phyloP scores from a whole-genome alignment of 225 moss, liverwort and hornwort species.

The Anthoceros angustus region DNA sequence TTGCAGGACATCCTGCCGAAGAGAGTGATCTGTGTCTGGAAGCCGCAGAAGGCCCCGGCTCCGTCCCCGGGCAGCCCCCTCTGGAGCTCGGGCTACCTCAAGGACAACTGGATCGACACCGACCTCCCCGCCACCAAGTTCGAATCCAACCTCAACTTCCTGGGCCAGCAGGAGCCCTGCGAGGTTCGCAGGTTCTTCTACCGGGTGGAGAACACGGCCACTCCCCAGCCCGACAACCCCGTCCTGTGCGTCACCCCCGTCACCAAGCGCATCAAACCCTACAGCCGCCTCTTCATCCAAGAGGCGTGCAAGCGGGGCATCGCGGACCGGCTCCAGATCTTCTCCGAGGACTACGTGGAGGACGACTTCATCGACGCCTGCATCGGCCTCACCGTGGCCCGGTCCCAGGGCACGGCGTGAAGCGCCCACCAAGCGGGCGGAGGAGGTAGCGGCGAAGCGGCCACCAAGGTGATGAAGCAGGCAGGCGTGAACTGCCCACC shows the following conservation, averaged over 20 bases:
- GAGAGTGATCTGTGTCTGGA: constrained; percentile 66
- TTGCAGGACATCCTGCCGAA: constrained; percentile 51
- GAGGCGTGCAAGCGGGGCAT: constrained; percentile 53
- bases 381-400: constrained; percentile 54
- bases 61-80: constrained; percentile 62
- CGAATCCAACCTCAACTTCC: constrained; percentile 38
- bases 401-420: neutral
- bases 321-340: constrained; percentile 52
- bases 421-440: neutral
- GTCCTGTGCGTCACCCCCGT: constrained; percentile 69
- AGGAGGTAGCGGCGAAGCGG: neutral
- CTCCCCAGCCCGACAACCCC: constrained; percentile 48
- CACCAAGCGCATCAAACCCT: constrained; percentile 59
- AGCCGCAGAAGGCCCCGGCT: constrained; percentile 33
- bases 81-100: constrained; percentile 67
- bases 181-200: constrained; percentile 46
- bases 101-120: constrained; percentile 92
- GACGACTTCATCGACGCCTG: constrained; percentile 68
- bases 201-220: constrained; percentile 76
- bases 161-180: constrained; percentile 54
- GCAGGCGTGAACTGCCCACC: no score
- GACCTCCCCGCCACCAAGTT: constrained; percentile 79
- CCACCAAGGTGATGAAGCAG: neutral
- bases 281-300: constrained; percentile 48
- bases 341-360: constrained; percentile 59